Conservation (phyloP, 2,329 filamentous ascomycete species). For the Lasiodiplodia sp. region DNA sequence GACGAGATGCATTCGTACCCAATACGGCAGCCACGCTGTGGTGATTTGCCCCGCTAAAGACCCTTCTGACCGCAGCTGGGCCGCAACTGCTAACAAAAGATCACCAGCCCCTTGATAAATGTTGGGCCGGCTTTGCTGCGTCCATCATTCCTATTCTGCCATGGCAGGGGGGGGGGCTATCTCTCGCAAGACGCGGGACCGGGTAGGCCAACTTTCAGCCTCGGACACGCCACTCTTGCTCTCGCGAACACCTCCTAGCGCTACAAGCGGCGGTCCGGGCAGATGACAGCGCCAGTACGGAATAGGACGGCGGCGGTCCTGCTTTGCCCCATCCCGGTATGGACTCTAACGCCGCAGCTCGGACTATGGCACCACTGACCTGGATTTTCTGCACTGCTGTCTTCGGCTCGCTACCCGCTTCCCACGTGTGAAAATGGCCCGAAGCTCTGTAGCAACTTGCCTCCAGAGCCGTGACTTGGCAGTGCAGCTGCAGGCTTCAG, state of each 20-base stretch:
- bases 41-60: not conserved
- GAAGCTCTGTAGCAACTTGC: not conserved
- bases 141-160: not conserved
- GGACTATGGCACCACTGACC: not conserved
- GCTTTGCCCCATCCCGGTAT: conserved; percentile 7
- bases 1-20: conserved; percentile 17
- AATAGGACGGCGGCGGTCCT: not conserved
- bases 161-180: not conserved
- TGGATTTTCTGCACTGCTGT: not conserved
- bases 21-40: not conserved
- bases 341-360: conserved; percentile 1
- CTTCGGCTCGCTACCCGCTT: not conserved
- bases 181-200: not conserved
- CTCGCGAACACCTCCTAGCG: conserved; percentile 1
- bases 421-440: not conserved
- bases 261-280: conserved; percentile 2
- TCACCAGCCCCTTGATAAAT: not conserved
- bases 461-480: not conserved
- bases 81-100: not conserved
- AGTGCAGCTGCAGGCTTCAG: not conserved
- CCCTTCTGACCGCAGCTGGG: not conserved
- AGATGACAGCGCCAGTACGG: conserved; percentile 1
- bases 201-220: conserved; percentile 5
- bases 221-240: not conserved
- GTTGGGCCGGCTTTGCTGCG: not conserved